A percentile compares a stretch with the other conserved stretches of the same genome.
phyloP scores from a whole-genome alignment of 2,329 filamentous ascomycete genomes.

The Plenodomus tracheiphilus region DNA sequence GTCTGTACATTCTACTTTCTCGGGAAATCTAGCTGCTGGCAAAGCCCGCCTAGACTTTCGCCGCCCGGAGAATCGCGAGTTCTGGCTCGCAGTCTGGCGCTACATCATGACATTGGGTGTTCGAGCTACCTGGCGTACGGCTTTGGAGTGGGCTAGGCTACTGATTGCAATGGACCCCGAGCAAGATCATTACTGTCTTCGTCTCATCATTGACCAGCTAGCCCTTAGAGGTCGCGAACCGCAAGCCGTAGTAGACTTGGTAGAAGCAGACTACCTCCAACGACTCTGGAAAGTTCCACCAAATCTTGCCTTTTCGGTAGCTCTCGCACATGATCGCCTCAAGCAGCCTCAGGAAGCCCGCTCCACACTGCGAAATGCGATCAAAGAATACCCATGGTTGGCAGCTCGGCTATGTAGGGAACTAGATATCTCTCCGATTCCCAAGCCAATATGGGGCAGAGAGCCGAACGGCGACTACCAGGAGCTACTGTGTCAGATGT shows the following conservation, averaged over 20 bases:
- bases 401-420: slow-evolving; percentile 79
- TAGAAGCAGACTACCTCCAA: slow-evolving; percentile 53
- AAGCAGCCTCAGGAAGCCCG: slow-evolving; percentile 68
- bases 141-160: slow-evolving; percentile 90
- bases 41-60: slow-evolving; percentile 79
- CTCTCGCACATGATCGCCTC: slow-evolving; percentile 74
- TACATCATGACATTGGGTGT: slow-evolving; percentile 84
- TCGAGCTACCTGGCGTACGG: slow-evolving; percentile 92
- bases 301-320: slow-evolving; percentile 75
- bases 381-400: slow-evolving; percentile 80
- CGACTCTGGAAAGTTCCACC: slow-evolving; percentile 59
- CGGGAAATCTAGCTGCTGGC: slow-evolving; percentile 73
- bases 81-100: slow-evolving; percentile 87
- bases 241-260: slow-evolving; percentile 74
- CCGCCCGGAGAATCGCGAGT: slow-evolving; percentile 84
- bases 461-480: slow-evolving; percentile 67
- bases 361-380: slow-evolving; percentile 66
- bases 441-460: slow-evolving; percentile 81
- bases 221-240: slow-evolving; percentile 80
- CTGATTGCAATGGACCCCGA: slow-evolving; percentile 72
- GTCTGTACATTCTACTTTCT: slow-evolving; percentile 80
- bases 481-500: slow-evolving; percentile 73
- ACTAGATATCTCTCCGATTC: slow-evolving; percentile 73
- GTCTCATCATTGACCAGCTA: slow-evolving; percentile 79
- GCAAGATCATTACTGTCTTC: slow-evolving; percentile 80